phyloP scores from a whole-genome alignment of 495 filamentous ascomycete genomes.

The Penicillium steckii region DNA sequence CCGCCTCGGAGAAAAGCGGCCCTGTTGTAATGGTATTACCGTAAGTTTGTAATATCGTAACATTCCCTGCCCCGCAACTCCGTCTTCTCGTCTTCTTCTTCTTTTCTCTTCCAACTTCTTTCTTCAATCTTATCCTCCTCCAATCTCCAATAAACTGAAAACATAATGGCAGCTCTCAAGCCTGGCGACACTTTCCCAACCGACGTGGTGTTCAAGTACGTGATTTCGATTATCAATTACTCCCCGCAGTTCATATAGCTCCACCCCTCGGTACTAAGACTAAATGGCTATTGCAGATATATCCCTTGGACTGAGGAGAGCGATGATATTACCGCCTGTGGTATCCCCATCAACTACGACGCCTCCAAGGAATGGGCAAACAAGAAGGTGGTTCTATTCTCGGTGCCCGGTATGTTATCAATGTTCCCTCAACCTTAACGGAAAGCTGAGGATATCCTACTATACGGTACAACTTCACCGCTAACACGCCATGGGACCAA shows the following conservation, averaged over 20 bases:
- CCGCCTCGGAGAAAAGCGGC: not conserved
- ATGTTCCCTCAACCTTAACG: no score
- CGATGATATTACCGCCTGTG: slow-evolving; percentile 67
- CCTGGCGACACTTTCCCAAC: slow-evolving; percentile 78
- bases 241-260: not conserved
- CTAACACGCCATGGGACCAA: not conserved
- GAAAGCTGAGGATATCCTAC: no score
- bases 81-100: not conserved
- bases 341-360: slow-evolving; percentile 72
- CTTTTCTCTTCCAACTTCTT: not conserved
- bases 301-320: slow-evolving; percentile 67
- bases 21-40: not conserved
- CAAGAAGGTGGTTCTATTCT: slow-evolving; percentile 89
- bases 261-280: not conserved
- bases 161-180: slow-evolving; percentile 62
- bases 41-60: not conserved
- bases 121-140: not conserved
- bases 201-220: slow-evolving; percentile 70
- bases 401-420: slow-evolving; percentile 65
- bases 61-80: not conserved
- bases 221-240: not conserved
- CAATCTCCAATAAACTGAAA: no score
- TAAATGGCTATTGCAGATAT: slow-evolving; percentile 50
- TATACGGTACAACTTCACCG: not conserved
- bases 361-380: slow-evolving; percentile 79